Conservation (phyloP, 129 eudicot species). For the Flaveria ramosissima region DNA sequence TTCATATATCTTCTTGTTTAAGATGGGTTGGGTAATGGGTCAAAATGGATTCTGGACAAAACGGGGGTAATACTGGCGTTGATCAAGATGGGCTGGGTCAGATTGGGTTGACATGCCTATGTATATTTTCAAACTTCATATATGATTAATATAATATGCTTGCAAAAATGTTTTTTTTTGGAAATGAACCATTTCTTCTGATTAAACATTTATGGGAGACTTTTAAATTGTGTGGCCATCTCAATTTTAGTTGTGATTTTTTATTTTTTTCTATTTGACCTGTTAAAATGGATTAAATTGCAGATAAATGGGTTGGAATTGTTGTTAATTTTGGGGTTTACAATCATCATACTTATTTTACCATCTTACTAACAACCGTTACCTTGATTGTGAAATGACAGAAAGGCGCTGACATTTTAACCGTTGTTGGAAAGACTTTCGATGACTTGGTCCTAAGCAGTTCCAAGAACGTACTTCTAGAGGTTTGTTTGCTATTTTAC, state of each 20-base stretch:
- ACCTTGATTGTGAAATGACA: constrained; percentile 37
- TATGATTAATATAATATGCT: background rate
- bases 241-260: background rate
- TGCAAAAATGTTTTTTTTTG: background rate
- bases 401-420: constrained; percentile 59
- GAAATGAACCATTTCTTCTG: background rate
- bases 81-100: background rate
- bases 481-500: constrained; percentile 50
- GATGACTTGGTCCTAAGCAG: constrained; percentile 67
- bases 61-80: background rate
- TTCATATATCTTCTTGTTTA: constrained; percentile 5
- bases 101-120: constrained; percentile 6
- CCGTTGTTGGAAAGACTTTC: constrained; percentile 86
- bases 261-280: background rate
- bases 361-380: background rate
- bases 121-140: background rate
- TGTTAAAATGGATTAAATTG: background rate
- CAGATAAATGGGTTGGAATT: background rate
- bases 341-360: background rate
- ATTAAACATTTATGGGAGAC: background rate
- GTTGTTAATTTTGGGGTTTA: background rate
- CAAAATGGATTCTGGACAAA: background rate
- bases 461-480: constrained; percentile 71
- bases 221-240: background rate
- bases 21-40: constrained; percentile 21